Conservation (phyloP, 2,329 filamentous ascomycete species). For the Botrytis pseudocinerea region DNA sequence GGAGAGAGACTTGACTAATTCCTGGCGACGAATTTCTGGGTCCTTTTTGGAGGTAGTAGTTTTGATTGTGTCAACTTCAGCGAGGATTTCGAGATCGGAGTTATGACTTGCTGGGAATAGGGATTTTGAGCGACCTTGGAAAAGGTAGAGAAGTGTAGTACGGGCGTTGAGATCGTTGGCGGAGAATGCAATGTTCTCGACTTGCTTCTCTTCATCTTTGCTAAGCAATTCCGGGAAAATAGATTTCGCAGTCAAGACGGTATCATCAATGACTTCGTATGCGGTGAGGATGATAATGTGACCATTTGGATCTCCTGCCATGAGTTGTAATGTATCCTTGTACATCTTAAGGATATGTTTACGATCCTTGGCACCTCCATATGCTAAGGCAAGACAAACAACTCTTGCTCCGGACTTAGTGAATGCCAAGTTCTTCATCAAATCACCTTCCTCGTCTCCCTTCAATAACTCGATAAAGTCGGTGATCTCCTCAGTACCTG, state of each 20-base stretch:
- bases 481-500: slow-evolving; percentile 76
- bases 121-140: slow-evolving; percentile 65
- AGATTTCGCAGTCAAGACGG: slow-evolving; percentile 79
- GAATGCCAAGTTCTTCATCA: slow-evolving; percentile 94
- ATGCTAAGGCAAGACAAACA: slow-evolving; percentile 76
- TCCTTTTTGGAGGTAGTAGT: slow-evolving; percentile 92
- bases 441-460: slow-evolving; percentile 84
- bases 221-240: slow-evolving; percentile 86
- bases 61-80: slow-evolving; percentile 77
- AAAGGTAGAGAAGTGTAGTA: slow-evolving; percentile 75
- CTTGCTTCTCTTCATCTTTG: slow-evolving; percentile 62
- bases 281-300: slow-evolving; percentile 81
- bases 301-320: slow-evolving; percentile 77
- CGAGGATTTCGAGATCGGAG: slow-evolving; percentile 68
- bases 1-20: slow-evolving; percentile 73
- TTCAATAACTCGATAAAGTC: slow-evolving; percentile 91
- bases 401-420: slow-evolving; percentile 84
- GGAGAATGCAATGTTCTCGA: slow-evolving; percentile 63
- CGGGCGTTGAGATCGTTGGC: slow-evolving; percentile 66
- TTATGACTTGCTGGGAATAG: slow-evolving; percentile 63
- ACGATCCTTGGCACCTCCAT: slow-evolving; percentile 88
- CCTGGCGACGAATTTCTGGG: slow-evolving; percentile 69
- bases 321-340: slow-evolving; percentile 83
- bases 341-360: slow-evolving; percentile 85
- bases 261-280: slow-evolving; percentile 92